A percentile compares a stretch with the other conserved stretches of the same genome.
Evolutionary conservation across 139 green algal species (phyloP).

Genomic region (Astrephomene gubernaculifera): DNA sequence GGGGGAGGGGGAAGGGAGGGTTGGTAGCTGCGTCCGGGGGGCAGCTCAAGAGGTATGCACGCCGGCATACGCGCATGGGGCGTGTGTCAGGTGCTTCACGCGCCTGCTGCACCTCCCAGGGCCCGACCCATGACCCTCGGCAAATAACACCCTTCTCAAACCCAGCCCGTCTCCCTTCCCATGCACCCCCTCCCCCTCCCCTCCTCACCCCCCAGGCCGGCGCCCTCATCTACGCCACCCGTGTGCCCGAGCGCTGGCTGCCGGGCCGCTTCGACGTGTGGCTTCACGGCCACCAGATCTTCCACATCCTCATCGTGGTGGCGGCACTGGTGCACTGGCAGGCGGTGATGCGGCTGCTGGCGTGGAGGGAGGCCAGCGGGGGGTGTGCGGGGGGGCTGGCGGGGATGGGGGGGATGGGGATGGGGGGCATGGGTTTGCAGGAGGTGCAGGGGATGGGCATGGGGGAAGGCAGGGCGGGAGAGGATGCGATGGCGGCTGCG

Average conservation of each 20-base stretch:
- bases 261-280: conserved; percentile 94
- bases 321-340: conserved; percentile 65
- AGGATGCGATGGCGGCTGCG: no score
- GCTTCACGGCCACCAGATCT: conserved; percentile 94
- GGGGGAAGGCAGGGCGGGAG: no score
- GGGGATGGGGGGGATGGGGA: no score
- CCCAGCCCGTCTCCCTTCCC: not conserved
- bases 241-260: conserved; percentile 91
- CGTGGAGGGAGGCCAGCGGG: conserved; percentile 81
- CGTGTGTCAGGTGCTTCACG: no score
- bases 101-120: no score
- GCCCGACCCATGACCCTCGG: no score
- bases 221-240: conserved; percentile 85
- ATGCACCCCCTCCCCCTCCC: not conserved
- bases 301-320: conserved; percentile 79
- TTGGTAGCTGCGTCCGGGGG: no score
- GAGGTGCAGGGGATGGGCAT: no score
- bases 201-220: conserved; percentile 67
- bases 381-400: conserved; percentile 61
- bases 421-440: no score
- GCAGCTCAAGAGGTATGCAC: no score
- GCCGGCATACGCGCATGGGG: no score
- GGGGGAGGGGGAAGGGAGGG: not conserved
- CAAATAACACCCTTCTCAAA: not conserved
- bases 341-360: conserved; percentile 67